Evolutionary conservation across 2,329 filamentous ascomycete species (phyloP), one percentile per base, ranked within the genome.

Genomic region (Claviceps citrina): DNA sequence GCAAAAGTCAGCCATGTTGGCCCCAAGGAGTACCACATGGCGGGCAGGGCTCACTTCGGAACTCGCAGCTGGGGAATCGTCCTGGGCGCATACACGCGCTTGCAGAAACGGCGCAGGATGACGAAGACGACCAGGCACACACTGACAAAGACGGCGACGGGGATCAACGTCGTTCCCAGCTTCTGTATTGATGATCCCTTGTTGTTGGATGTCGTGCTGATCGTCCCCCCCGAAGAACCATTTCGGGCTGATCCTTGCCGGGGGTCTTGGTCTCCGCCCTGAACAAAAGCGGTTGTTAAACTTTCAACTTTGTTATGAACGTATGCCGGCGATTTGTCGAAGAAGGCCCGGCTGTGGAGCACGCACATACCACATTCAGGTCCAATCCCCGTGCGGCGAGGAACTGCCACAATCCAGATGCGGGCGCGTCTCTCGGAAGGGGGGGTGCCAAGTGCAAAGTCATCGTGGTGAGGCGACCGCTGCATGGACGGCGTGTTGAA

Each of bases 31-130:
- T n/a, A n/a, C n/a, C n/a, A n/a, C n/a, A n/a, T n/a, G n/a, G n/a
- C n/a, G n/a, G n/a, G n/a, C n/a, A 32, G 7, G 6, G 24, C 38
- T 33, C 24, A 63, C 60, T 61, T 50, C 38, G 60, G 58, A 5
- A 67, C 58, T 12, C 66, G 64, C 44, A 78, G 52, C 13, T 65
- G 60, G 3, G 68, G 49, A 31, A 73, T 59, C 1, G 66, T 62
- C 40, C 73, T 63, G 3, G 73, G 71, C 0, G 69, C 59, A 53
- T 77, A 78, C 10, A 76, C 70, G 25, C 72, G 66, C 24, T 57
- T 59, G 36, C 59, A 62, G 38, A 58, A 63, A n/a, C 59, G 61
- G 12, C 73, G 65, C 34, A 71, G 50, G 8, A 62, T 33, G 38
- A 68, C 47, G 48, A 77, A 77, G 39, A 70, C 54, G 44, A 63